Evolutionary conservation across 1,139 yeast genomes (phyloP), one percentile per base, ranked within the genome.

Genomic region (Zygosaccharomyces sapae): DNA sequence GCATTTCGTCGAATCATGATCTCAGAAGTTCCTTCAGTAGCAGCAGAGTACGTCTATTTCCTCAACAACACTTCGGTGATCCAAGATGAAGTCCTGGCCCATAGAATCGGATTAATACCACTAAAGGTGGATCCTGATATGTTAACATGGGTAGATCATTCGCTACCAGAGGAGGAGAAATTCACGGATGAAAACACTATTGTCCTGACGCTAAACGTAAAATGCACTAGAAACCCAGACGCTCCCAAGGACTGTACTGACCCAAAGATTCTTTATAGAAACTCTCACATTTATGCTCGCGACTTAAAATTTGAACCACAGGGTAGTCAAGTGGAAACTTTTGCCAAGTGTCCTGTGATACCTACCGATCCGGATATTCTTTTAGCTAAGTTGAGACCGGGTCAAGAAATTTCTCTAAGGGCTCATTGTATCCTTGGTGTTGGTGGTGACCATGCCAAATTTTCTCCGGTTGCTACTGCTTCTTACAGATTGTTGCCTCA

Each of bases 1-100:
- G 97, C 98, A 0, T 89, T 92, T 71, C 86, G 98, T 65, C 85
- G 98, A 65, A 86, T 92, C 58, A 90, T 92, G 97, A 82, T 92
- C 53, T 80, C 97, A 1, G 98, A 92, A 67, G 96, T 92, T 30
- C 98, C 98, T 16, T 79, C 94, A 3, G 95, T 92, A 41, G 98
- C 98, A 6, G 86, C 95, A 25, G 98, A 92, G 68, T 80, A 86
- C 53, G 88, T 92, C 27, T 90, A 85, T 66, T 77, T 92, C 55
- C 86, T 85, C 72, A 90, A 88, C 76, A 92, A 92, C 70, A 92
- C 98, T 1, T 86, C 96, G 3, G 96, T 92, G 45, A 86, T 92
- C 54, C 97, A 90, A 68, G 98, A 92, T 67, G 98, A 92, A 71
- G 96, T 92, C 10, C 77, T 92, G 58, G 92, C 98, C 4, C 97